Evolutionary conservation across 345 rosid genomes (phyloP).

Genomic region (Euclidium syriacum): DNA sequence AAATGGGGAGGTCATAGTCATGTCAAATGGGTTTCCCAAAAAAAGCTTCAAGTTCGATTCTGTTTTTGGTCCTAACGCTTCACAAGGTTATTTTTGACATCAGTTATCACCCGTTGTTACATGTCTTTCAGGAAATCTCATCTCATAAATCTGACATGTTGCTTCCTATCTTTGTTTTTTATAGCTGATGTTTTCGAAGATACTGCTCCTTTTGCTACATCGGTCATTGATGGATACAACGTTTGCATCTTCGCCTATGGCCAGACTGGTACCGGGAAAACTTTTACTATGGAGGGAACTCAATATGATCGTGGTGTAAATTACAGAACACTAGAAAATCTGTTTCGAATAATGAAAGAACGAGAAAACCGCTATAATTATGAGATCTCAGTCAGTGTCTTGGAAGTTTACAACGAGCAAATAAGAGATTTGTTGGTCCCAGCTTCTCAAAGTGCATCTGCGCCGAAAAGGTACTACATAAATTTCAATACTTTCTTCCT

Average conservation of each 20-base stretch:
- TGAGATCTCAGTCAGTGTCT: conserved; percentile 82
- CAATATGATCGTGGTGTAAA: conserved; percentile 89
- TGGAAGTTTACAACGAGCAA: conserved; percentile 98
- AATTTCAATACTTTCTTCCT: background rate
- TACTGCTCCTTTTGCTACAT: conserved; percentile 80
- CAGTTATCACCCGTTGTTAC: background rate
- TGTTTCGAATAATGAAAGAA: conserved; percentile 60
- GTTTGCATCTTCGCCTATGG: conserved; percentile 96
- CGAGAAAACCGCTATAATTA: conserved; percentile 55
- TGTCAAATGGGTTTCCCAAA: conserved; percentile 72
- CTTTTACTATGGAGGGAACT: conserved; percentile 94
- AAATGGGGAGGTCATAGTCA: conserved; percentile 75
- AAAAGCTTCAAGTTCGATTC: conserved; percentile 85
- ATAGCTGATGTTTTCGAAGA: conserved; percentile 84
- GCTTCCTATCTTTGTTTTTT: conserved; percentile 15
- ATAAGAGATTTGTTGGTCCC: conserved; percentile 71
- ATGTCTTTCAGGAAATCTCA: background rate
- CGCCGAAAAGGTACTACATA: conserved; percentile 55
- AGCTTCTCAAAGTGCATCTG: conserved; percentile 50
- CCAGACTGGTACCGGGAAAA: conserved; percentile 95
- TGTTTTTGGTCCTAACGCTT: conserved; percentile 81
- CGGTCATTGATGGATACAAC: conserved; percentile 94
- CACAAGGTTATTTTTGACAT: conserved; percentile 59
- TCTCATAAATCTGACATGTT: background rate
- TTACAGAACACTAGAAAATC: conserved; percentile 77